phyloP scores from a whole-genome alignment of 768 basidiomycete species.

The Agrocybe praecox region DNA sequence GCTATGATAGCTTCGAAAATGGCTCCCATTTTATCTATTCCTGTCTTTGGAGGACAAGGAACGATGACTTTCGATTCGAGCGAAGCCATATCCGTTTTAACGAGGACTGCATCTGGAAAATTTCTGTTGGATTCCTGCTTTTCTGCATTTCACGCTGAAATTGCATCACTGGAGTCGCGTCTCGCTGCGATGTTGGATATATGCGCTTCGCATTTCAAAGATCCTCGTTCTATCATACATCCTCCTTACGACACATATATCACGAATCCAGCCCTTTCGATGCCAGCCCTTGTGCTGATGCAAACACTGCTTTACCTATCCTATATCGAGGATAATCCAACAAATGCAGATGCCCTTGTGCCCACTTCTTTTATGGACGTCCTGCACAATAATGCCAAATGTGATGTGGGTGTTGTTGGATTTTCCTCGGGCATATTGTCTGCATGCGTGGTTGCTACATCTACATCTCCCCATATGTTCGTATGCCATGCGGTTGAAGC shows the following conservation, averaged over 20 bases:
- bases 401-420: constrained; percentile 43
- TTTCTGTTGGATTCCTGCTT: constrained; percentile 53
- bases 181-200: constrained; percentile 39
- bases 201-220: constrained; percentile 45
- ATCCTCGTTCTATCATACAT: constrained; percentile 39
- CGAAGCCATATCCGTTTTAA: constrained; percentile 25
- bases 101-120: constrained; percentile 39
- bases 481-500: constrained; percentile 46
- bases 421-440: constrained; percentile 62
- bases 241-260: constrained; percentile 33
- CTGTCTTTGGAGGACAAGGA: constrained; percentile 63
- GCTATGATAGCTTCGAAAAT: constrained; percentile 2
- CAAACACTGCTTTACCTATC: constrained; percentile 57
- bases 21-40: constrained; percentile 32
- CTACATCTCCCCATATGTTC: constrained; percentile 39
- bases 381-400: constrained; percentile 33
- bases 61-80: constrained; percentile 29
- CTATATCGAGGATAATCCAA: constrained; percentile 30
- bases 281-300: constrained; percentile 47
- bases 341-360: constrained; percentile 4
- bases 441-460: constrained; percentile 53
- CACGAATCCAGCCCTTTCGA: constrained; percentile 52
- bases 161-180: constrained; percentile 42
- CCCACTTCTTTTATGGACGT: constrained; percentile 23
- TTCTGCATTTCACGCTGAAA: constrained; percentile 50